phyloP scores from a whole-genome alignment of 257 asterid genomes.

The Nicotiana benthamiana region DNA sequence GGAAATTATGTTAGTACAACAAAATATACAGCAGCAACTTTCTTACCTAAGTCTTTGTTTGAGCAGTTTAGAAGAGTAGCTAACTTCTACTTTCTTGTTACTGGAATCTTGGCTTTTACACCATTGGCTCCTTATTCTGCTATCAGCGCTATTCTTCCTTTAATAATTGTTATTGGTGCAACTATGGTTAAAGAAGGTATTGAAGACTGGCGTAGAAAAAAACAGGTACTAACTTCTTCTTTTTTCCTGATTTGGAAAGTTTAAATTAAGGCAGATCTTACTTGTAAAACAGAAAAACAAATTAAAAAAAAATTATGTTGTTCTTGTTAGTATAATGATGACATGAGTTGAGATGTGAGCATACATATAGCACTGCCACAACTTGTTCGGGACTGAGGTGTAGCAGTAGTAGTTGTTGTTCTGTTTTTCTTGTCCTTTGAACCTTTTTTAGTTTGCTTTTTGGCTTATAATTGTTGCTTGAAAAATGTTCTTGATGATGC shows the following conservation, averaged over 20 bases:
- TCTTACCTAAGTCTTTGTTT: conserved; percentile 79
- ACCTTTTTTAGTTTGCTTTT: neutral
- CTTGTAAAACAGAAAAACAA: neutral
- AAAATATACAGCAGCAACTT: conserved; percentile 70
- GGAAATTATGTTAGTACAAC: conserved; percentile 71
- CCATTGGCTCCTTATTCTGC: conserved; percentile 63
- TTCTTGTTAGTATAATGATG: neutral
- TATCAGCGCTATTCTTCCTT: conserved; percentile 59
- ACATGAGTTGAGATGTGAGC: no score
- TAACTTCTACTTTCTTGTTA: conserved; percentile 74
- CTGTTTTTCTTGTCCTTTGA: no score
- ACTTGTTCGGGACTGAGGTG: no score
- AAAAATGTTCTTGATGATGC: neutral
- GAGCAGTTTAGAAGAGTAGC: conserved; percentile 98
- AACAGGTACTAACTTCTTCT: conserved; percentile 43
- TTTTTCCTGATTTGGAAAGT: neutral
- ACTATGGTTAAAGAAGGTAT: conserved; percentile 81
- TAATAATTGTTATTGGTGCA: conserved; percentile 60
- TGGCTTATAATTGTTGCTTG: neutral
- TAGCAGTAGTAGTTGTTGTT: no score
- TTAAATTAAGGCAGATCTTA: neutral
- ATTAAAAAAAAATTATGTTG: no score
- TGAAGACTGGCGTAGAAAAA: conserved; percentile 68
- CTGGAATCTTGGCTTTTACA: conserved; percentile 69
- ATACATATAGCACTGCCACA: no score